Percentiles rank a stretch among this genome's conserved stretches.
phyloP scores from a whole-genome alignment of 2,329 filamentous ascomycete species.

The Aspergillus viridinutans region DNA sequence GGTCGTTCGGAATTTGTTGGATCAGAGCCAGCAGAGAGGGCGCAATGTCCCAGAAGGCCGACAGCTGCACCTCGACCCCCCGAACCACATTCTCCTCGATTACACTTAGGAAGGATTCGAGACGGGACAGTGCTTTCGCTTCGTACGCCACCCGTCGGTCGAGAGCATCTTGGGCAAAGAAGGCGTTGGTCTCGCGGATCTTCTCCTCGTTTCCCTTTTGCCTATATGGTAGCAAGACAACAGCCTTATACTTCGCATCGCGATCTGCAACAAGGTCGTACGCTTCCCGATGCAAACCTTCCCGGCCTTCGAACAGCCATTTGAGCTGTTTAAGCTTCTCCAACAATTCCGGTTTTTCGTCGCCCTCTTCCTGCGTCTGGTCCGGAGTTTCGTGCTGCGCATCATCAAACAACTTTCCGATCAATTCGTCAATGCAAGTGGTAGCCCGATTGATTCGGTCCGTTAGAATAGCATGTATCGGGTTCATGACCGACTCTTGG shows the following conservation, averaged over 20 bases:
- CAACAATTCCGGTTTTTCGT: slow-evolving; percentile 87
- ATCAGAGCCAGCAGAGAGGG: slow-evolving; percentile 73
- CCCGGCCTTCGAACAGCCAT: slow-evolving; percentile 95
- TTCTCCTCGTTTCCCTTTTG: slow-evolving; percentile 72
- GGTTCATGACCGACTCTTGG: slow-evolving; percentile 76
- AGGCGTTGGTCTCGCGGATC: slow-evolving; percentile 69
- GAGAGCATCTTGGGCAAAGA: slow-evolving; percentile 74
- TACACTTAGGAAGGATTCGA: slow-evolving; percentile 70
- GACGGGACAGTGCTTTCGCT: slow-evolving; percentile 66
- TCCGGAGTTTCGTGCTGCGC: slow-evolving; percentile 68
- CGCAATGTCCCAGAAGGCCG: slow-evolving; percentile 96
- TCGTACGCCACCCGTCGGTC: slow-evolving; percentile 69
- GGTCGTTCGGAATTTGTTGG: slow-evolving; percentile 65
- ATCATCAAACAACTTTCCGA: slow-evolving; percentile 67
- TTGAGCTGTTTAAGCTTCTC: slow-evolving; percentile 94
- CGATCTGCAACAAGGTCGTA: slow-evolving; percentile 81
- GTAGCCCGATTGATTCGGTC: slow-evolving; percentile 70
- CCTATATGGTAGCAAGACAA: slow-evolving; percentile 78
- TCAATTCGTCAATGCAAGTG: slow-evolving; percentile 71
- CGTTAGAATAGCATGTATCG: slow-evolving; percentile 74
- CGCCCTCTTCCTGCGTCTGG: slow-evolving; percentile 87
- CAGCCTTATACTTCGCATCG: slow-evolving; percentile 78
- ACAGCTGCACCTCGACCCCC: slow-evolving; percentile 86
- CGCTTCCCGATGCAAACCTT: slow-evolving; percentile 76
- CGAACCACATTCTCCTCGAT: slow-evolving; percentile 81